phyloP scores from a whole-genome alignment of 257 asterid species.

The Thymus mandschuricus region DNA sequence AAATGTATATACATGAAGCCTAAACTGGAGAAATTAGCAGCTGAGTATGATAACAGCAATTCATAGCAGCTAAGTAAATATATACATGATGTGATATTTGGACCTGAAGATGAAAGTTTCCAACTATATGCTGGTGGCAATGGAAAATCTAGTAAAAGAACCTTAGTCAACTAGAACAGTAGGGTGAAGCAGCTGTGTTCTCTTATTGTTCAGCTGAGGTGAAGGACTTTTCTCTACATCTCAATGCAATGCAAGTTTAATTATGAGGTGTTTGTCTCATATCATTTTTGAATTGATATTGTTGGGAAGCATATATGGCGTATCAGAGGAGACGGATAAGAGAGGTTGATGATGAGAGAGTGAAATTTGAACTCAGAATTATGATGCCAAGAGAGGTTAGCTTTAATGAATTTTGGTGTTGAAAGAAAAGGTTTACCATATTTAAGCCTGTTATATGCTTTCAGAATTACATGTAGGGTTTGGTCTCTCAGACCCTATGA shows the following conservation, averaged over 20 bases:
- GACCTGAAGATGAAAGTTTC: conserved; percentile 76
- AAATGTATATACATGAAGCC: conserved; percentile 91
- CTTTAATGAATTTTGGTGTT: conserved; percentile 12
- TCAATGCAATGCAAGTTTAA: conserved; percentile 13
- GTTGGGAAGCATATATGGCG: conserved; percentile 71
- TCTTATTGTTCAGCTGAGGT: conserved; percentile 86
- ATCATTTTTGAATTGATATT: conserved; percentile 7
- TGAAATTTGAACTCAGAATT: conserved; percentile 88
- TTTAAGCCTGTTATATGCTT: background rate
- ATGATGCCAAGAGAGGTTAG: conserved; percentile 90
- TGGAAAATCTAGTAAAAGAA: conserved; percentile 48
- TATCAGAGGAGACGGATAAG: conserved; percentile 77
- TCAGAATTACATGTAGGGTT: background rate
- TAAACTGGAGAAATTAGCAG: conserved; percentile 82
- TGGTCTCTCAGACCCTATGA: conserved; percentile 1
- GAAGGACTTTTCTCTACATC: conserved; percentile 5
- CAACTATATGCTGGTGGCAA: conserved; percentile 48
- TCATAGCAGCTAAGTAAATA: too few species aligned
- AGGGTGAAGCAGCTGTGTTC: conserved; percentile 65
- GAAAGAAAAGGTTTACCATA: conserved; percentile 9
- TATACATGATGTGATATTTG: conserved; percentile 65
- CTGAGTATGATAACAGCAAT: conserved; percentile 60
- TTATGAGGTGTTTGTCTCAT: background rate
- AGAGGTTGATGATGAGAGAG: conserved; percentile 77
- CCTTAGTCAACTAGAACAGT: conserved; percentile 72